A percentile compares a stretch with the other conserved stretches of the same genome.
Evolutionary conservation across 139 green algal genomes (phyloP).

Genomic region (Volvox reticuliferus): DNA sequence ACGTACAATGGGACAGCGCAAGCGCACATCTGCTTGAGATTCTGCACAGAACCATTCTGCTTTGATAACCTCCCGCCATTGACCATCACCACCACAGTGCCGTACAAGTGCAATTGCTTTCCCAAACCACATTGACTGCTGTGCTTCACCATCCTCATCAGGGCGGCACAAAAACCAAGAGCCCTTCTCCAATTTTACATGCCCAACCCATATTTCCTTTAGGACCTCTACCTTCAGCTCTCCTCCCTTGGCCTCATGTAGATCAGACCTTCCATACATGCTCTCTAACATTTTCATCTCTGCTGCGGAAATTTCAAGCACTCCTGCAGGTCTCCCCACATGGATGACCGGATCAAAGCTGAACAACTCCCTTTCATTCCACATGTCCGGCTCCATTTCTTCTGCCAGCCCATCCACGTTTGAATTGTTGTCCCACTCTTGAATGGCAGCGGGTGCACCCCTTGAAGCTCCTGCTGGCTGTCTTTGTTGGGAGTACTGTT

Average conservation of each 20-base stretch:
- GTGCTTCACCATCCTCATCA: background rate
- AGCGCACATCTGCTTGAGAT: background rate
- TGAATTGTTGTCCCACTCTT: background rate
- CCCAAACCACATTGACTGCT: background rate
- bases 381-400: background rate
- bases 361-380: background rate
- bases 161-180: constrained; percentile 7
- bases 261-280: background rate
- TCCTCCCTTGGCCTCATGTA: background rate
- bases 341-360: background rate
- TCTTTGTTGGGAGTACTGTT: background rate
- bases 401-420: background rate
- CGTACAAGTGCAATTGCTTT: background rate
- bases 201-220: background rate
- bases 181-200: background rate
- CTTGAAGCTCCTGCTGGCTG: background rate
- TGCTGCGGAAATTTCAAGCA: background rate
- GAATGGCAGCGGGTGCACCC: background rate
- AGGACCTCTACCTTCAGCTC: background rate
- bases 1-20: background rate
- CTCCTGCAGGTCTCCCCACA: background rate
- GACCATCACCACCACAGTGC: background rate
- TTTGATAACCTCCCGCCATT: background rate
- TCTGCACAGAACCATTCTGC: background rate
- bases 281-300: background rate